A percentile compares a stretch with the other conserved stretches of the same genome.
Conservation (phyloP, 805 yeast genomes). For the Cyberlindnera xylosilytica region DNA sequence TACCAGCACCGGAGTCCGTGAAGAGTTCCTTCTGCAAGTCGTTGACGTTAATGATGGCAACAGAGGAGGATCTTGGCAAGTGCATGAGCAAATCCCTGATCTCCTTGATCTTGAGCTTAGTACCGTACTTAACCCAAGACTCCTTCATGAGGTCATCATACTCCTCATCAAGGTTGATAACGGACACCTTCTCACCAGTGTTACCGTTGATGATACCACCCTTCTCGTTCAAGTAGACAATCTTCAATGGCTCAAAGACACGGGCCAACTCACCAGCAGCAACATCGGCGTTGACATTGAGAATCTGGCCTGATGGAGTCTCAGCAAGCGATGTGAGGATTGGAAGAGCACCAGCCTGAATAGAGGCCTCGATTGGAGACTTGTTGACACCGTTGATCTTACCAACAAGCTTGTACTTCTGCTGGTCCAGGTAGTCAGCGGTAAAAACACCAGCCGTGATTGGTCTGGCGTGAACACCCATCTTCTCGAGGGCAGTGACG, state of each 20-base stretch:
- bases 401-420: slow-evolving; percentile 91
- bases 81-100: slow-evolving; percentile 91
- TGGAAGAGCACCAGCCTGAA: slow-evolving; percentile 94
- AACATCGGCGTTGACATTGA: slow-evolving; percentile 97
- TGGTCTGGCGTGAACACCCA: slow-evolving; percentile 98
- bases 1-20: slow-evolving; percentile 99
- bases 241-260: slow-evolving; percentile 94
- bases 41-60: slow-evolving; percentile 92
- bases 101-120: slow-evolving; percentile 94
- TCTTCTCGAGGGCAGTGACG: slow-evolving; percentile 91
- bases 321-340: slow-evolving; percentile 95
- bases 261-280: slow-evolving; percentile 98
- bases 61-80: slow-evolving; percentile 95
- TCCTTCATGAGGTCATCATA: slow-evolving; percentile 87
- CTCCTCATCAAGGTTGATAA: slow-evolving; percentile 94
- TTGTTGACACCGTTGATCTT: slow-evolving; percentile 83
- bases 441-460: slow-evolving; percentile 96
- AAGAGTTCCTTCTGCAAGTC: slow-evolving; percentile 96
- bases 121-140: slow-evolving; percentile 98
- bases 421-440: slow-evolving; percentile 88
- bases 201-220: slow-evolving; percentile 95
- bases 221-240: slow-evolving; percentile 93
- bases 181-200: slow-evolving; percentile 85
- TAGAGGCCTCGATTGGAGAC: slow-evolving; percentile 88
- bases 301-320: slow-evolving; percentile 92